Evolutionary conservation across 305 asterid species (phyloP).

Genomic region (Withania somnifera): DNA sequence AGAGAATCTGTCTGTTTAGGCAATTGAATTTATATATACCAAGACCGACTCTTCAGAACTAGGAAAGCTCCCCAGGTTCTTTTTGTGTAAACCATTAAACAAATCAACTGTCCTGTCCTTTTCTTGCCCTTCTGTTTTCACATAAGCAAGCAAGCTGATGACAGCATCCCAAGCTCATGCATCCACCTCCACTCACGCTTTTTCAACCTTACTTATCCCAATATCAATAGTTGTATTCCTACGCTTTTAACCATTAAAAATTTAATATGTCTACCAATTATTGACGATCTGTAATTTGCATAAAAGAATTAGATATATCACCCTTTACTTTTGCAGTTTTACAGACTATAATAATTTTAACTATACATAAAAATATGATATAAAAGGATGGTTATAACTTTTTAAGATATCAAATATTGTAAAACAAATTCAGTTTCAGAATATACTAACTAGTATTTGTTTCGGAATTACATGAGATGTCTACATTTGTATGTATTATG

Average conservation of each 20-base stretch:
- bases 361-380: too few relatives aligned
- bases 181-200: background rate
- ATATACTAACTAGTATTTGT: background rate
- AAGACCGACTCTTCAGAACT: conserved; percentile 12
- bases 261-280: background rate
- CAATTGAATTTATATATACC: background rate
- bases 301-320: background rate
- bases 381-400: too few relatives aligned
- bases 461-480: background rate
- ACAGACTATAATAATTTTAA: too few relatives aligned
- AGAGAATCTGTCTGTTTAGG: background rate
- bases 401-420: too few relatives aligned
- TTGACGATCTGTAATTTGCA: background rate
- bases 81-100: background rate
- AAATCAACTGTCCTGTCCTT: background rate
- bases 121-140: background rate
- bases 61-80: conserved; percentile 5
- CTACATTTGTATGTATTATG: background rate
- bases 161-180: background rate
- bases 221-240: background rate
- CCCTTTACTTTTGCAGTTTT: background rate
- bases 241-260: background rate
- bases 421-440: background rate
- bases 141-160: background rate
- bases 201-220: background rate